Conservation (phyloP, 768 basidiomycete genomes). For the Mycena amicta region DNA sequence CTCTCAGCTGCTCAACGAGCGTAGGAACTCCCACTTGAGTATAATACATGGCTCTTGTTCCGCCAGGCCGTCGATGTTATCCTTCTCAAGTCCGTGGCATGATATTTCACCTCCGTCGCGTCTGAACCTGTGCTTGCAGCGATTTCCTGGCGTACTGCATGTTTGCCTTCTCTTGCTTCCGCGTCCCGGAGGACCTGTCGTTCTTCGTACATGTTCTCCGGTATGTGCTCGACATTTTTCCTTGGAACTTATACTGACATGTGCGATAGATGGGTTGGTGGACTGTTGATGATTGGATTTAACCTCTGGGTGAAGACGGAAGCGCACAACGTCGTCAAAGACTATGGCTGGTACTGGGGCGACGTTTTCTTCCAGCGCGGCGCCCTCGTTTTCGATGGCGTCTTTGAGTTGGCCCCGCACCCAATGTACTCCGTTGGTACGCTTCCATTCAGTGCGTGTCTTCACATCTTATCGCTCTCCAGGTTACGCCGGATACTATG, state of each 20-base stretch:
- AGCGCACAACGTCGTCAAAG: conserved; percentile 96
- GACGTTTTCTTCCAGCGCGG: conserved; percentile 93
- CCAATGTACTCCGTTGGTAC: conserved; percentile 92
- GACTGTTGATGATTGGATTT: conserved; percentile 83
- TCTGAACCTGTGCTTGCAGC: conserved; percentile 41
- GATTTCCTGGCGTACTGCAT: conserved; percentile 94
- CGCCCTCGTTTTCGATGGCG: conserved; percentile 93
- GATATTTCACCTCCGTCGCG: not conserved
- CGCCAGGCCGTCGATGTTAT: conserved; percentile 96
- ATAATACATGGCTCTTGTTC: conserved; percentile 96
- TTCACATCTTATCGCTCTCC: conserved; percentile 6
- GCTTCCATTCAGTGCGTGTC: conserved; percentile 27
- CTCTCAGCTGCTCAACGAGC: not conserved
- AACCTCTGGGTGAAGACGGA: conserved; percentile 99
- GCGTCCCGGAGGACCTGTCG: conserved; percentile 80
- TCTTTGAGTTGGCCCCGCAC: conserved; percentile 91
- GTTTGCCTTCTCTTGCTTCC: conserved; percentile 93
- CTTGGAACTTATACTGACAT: not conserved
- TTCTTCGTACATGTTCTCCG: conserved; percentile 74
- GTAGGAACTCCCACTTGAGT: conserved; percentile 89
- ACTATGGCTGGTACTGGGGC: conserved; percentile 98
- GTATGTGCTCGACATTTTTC: conserved; percentile 41
- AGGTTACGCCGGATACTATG: conserved; percentile 99
- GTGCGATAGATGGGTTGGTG: conserved; percentile 76
- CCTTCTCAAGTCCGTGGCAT: conserved; percentile 85